Base-by-base conservation (phyloP, 148 eudicot species). In the Dianthus caryophyllus region DNA sequence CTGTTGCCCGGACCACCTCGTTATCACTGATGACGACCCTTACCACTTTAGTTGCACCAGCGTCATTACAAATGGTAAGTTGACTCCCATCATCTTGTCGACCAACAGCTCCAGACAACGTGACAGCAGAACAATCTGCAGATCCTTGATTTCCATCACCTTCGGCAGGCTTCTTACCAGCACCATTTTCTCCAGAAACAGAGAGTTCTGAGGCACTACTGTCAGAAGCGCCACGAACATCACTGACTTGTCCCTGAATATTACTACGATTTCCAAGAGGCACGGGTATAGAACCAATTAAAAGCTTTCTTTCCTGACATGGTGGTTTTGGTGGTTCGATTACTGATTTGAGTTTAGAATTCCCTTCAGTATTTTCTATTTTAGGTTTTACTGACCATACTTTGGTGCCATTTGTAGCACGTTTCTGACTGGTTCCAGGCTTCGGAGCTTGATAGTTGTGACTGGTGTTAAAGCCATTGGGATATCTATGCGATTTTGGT, bases 201-300 rank as follows among this genome's bases (percentile, higher is more conserved):
- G 78, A 57, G 55, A 61, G 69, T 70, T 71, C 72, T 2, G 33
- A 48, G 43, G 44, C 57, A 65, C 61, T 50, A 31, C 52, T 41
- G n/a, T 70, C 70, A 52, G 61, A 46, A 26, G 53, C 68, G 14
- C 62, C 49, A 36, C 41, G 70, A 62, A 31, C 57, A 58, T 36
- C 31, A 30, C 68, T 79, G 26, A 60, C 67, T 56, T 65, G 82
- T 56, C 75, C 72, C 71, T 54, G 74, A 20, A 25, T 41, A n/a
- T n/a, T n/a, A 61, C 15, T 59, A 73, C 50, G 56, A 73, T 49
- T 77, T 49, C 75, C 83, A 48, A 90, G 71, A 1, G 83, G 71
- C 16, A 94, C 84, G 54, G 97, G 47, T 61, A 90, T 88, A 68
- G 99, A 90, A 64, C 99, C 99, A 61, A 94, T 86, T 58, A 94